These are phyloP conservation scores for Cnidoscolus chayamansa DNA, from an alignment of 441 rosid genomes.

Conservation along the genomic window DNA sequence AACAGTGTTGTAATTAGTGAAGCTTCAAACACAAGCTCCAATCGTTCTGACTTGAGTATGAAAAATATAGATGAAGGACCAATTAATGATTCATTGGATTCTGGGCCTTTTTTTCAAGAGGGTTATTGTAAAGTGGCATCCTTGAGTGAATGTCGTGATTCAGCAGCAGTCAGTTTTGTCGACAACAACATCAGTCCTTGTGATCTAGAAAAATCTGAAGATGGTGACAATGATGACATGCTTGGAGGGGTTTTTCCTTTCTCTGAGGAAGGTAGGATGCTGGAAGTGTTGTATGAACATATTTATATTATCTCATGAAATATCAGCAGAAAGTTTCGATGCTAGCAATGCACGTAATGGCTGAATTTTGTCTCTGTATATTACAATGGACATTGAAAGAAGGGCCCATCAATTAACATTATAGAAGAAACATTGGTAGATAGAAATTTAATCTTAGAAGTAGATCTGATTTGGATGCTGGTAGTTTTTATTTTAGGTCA, in stretches of 20 bases:
- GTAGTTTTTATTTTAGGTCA: neutral
- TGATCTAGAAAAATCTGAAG: constrained; percentile 59
- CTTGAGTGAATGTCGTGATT: constrained; percentile 28
- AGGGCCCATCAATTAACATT: neutral
- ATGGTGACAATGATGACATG: constrained; percentile 67
- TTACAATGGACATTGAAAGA: neutral
- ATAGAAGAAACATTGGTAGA: neutral
- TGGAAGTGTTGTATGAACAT: neutral
- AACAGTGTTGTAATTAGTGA: constrained; percentile 35
- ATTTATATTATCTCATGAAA: neutral
- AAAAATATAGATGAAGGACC: constrained; percentile 46
- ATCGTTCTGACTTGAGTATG: constrained; percentile 52
- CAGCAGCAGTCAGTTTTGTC: constrained; percentile 42
- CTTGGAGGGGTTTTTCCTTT: constrained; percentile 87
- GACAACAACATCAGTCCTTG: constrained; percentile 47
- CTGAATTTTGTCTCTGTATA: neutral
- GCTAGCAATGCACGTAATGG: neutral
- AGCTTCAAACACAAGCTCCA: constrained; percentile 50
- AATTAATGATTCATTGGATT: constrained; percentile 44
- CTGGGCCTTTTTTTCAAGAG: constrained; percentile 64
- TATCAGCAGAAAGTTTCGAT: neutral
- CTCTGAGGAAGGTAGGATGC: constrained; percentile 72
- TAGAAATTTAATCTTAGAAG: neutral
- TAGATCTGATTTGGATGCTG: neutral
- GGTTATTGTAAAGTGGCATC: constrained; percentile 44